phyloP scores from a whole-genome alignment of 306 rosid species.

The Cucumis melo region DNA sequence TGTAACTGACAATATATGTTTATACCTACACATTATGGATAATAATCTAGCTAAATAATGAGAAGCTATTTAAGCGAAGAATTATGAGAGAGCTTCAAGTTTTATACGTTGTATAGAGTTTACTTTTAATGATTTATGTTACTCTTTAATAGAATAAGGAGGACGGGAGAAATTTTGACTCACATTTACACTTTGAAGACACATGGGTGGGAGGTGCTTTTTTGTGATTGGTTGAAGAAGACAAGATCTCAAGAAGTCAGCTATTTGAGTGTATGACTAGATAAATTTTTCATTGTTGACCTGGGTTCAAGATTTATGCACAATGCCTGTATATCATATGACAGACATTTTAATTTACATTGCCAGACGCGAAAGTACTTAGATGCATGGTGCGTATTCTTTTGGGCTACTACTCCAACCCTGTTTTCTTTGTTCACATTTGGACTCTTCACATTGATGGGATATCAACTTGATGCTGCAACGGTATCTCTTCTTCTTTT shows the following conservation, averaged over 20 bases:
- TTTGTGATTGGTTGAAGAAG: constrained; percentile 86
- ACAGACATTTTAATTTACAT: constrained; percentile 9
- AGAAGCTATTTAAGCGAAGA: not conserved
- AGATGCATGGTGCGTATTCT: constrained; percentile 99
- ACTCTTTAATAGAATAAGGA: constrained; percentile 51
- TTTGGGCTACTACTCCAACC: constrained; percentile 96
- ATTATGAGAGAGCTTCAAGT: not conserved
- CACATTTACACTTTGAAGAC: constrained; percentile 85
- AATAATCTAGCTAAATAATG: not conserved
- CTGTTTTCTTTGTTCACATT: constrained; percentile 87
- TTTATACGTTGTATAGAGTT: not conserved
- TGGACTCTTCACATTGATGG: constrained; percentile 77
- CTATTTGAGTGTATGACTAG: constrained; percentile 59
- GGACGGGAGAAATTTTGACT: constrained; percentile 76
- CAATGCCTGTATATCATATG: not conserved
- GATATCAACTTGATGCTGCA: constrained; percentile 92
- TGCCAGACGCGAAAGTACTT: constrained; percentile 81
- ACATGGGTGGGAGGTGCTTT: constrained; percentile 90
- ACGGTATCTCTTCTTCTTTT: constrained; percentile 30
- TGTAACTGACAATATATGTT: not conserved
- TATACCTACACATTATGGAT: not conserved
- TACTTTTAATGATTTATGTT: not conserved
- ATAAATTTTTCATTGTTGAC: constrained; percentile 5
- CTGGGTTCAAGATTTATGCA: not conserved
- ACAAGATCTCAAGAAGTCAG: constrained; percentile 76